These are phyloP conservation scores for Paecilomyces formosus DNA, from an alignment of 2,329 filamentous ascomycete genomes.

Conservation along the genomic window DNA sequence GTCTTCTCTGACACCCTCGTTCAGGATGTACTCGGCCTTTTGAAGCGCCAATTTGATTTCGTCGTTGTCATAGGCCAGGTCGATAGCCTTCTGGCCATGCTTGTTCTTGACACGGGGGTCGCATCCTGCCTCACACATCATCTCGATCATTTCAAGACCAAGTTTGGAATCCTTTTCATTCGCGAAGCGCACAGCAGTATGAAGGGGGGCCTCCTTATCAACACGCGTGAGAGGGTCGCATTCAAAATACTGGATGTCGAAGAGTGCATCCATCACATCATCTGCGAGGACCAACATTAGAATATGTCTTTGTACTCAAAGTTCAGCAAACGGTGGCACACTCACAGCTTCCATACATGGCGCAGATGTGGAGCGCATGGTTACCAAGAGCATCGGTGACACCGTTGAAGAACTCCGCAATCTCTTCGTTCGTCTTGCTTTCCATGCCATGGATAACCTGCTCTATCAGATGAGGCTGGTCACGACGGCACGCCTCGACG, in stretches of 20 bases:
- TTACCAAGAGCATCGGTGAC: slow-evolving; percentile 82
- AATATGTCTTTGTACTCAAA: not conserved
- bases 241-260: slow-evolving; percentile 42
- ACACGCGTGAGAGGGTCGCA: slow-evolving; percentile 40
- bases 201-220: slow-evolving; percentile 40
- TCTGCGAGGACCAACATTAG: slow-evolving; percentile 20
- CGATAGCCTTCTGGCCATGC: slow-evolving; percentile 38
- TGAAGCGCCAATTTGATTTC: slow-evolving; percentile 35
- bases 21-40: slow-evolving; percentile 40
- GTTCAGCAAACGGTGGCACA: slow-evolving; percentile 10
- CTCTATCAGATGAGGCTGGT: slow-evolving; percentile 79
- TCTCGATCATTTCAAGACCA: slow-evolving; percentile 39
- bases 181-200: slow-evolving; percentile 38
- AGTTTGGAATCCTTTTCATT: slow-evolving; percentile 39
- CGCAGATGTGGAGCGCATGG: slow-evolving; percentile 83
- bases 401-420: slow-evolving; percentile 73
- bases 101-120: slow-evolving; percentile 43
- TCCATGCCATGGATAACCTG: slow-evolving; percentile 61
- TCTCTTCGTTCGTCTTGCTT: slow-evolving; percentile 52
- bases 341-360: slow-evolving; percentile 76
- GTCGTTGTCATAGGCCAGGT: slow-evolving; percentile 37
- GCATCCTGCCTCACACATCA: slow-evolving; percentile 43
- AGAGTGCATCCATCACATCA: slow-evolving; percentile 40
- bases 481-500: slow-evolving; percentile 85
- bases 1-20: slow-evolving; percentile 34